Evolutionary conservation across 441 rosid genomes (phyloP), one percentile per base, ranked within the genome.

Genomic region (Geranium incanum): DNA sequence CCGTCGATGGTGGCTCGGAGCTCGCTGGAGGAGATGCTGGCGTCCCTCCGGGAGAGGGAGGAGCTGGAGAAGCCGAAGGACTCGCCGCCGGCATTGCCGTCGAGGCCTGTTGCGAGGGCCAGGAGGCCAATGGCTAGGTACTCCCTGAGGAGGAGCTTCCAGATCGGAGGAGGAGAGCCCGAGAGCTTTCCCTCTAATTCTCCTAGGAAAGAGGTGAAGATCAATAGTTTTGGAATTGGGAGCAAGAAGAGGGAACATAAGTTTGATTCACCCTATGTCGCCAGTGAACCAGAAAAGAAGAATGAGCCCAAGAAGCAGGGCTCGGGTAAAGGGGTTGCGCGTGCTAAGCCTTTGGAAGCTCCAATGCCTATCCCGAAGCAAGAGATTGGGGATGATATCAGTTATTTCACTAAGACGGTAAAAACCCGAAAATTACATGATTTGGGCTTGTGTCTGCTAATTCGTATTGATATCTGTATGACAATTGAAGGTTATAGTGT

Each of bases 21-120:
- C 82, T 95, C 99, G 8, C 76, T 95, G 37, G 99, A 95, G 85
- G 99, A 84, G 83, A 95, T 95, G 99, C 80, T 95, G 45, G 97
- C 89, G 28, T 86, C 93, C n/a, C 85, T 95, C 45, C 83, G 93
- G 71, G 79, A 79, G 80, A 84, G 77, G 15, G 99, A 92, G 64
- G 95, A 91, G 69, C 72, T 71, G 70, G 97, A 89, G 76, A 88
- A 77, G 70, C 86, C 91, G 16, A 87, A 78, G 79, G 98, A 95
- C 77, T 76, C 85, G 77, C 99, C 98, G 0, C 99, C 99, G 1
- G 93, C 89, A 60, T 82, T 92, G 83, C 99, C 99, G 63, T 80
- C 92, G 4, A 89, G 99, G 69, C 99, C 99, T n/a, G 80, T 81
- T 9, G 92, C 98, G 4, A 88, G 86, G 77, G 98, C 89, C 8